Percentiles rank a stretch among this genome's conserved stretches.
These are phyloP conservation scores for Stachybotrys chlorohalonatus DNA, from an alignment of 2,329 filamentous ascomycete genomes.

Conservation along the genomic window DNA sequence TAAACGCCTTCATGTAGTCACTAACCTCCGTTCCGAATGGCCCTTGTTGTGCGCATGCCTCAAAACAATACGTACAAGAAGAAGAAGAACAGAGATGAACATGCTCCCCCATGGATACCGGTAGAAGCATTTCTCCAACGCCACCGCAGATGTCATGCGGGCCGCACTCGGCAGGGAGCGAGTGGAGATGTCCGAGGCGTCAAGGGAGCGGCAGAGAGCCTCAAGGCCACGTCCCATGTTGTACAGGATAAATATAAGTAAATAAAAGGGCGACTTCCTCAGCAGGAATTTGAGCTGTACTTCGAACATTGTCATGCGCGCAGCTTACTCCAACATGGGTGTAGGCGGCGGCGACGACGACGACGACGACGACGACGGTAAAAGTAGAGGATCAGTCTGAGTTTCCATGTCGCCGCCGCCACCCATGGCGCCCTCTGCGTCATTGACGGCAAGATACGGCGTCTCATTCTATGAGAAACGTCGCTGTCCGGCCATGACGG, in stretches of 20 bases:
- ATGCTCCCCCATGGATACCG: not conserved
- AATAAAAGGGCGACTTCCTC: slow-evolving; percentile 6
- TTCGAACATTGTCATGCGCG: not conserved
- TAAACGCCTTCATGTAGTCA: slow-evolving; percentile 17
- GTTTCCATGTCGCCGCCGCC: too few species aligned
- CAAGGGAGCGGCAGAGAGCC: too few species aligned
- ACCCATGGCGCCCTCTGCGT: too few species aligned
- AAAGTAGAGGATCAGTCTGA: too few species aligned
- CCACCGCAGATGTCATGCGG: not conserved
- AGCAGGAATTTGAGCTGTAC: not conserved
- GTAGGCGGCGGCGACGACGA: too few species aligned
- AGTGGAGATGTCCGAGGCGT: too few species aligned
- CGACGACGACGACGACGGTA: too few species aligned
- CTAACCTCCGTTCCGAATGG: slow-evolving; percentile 25
- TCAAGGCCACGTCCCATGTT: slow-evolving; percentile 9
- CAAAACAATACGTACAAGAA: slow-evolving; percentile 30
- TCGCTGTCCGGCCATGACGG: slow-evolving; percentile 47
- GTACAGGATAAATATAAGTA: slow-evolving; percentile 15
- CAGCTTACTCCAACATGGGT: not conserved
- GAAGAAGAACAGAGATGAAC: slow-evolving; percentile 4
- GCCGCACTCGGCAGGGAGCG: too few species aligned
- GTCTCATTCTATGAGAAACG: slow-evolving; percentile 44
- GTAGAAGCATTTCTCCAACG: not conserved
- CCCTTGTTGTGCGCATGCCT: slow-evolving; percentile 38
- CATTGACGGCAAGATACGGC: not conserved